Evolutionary conservation across 345 rosid species (phyloP), one percentile per base, ranked within the genome.

Genomic region (Eucalyptus melliodora): DNA sequence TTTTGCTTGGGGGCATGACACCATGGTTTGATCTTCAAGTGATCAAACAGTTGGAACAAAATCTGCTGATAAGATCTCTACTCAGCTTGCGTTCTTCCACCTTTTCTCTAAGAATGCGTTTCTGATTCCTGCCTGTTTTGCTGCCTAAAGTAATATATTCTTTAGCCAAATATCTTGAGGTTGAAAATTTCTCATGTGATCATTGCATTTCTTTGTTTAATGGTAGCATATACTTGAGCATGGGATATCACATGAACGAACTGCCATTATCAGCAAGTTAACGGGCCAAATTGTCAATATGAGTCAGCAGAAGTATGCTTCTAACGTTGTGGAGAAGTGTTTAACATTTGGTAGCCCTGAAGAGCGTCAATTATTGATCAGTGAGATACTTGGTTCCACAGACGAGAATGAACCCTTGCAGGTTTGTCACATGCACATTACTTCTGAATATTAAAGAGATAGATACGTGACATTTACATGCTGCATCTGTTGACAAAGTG

Each of bases 241-340:
- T 77, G 98, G 99, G 51, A 98, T 95, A 89, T 95, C 96, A 23
- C 94, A 96, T 50, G 97, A 97, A 90, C 92, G 97, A 89, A 92
- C 98, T 88, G 94, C 96, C 89, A 93, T 98, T 12, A 95, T 98
- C 81, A 92, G 91, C 89, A 91, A 97, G 95, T 97, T 98, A 90
- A 95, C 97, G 45, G 99, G 99, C 89, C 98, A 97, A 94, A 95
- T 98, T 77, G 98, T 98, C 88, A 95, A 93, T 91, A 96, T 98
- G 99, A 98, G 99, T 92, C 99, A 97, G 91, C 99, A 98, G 91
- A 98, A 98, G 93, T 98, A 95, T 89, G 99, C 99, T 91, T 98
- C 99, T 30, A 98, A 98, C 86, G 99, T 98, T 86, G 97, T 98
- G 67, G 99, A 97, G 93, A 97, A 95, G 90, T 98, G 99, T 93